These are phyloP conservation scores for Nepenthes mirabilis DNA, from an alignment of 148 eudicot genomes.

Conservation along the genomic window DNA sequence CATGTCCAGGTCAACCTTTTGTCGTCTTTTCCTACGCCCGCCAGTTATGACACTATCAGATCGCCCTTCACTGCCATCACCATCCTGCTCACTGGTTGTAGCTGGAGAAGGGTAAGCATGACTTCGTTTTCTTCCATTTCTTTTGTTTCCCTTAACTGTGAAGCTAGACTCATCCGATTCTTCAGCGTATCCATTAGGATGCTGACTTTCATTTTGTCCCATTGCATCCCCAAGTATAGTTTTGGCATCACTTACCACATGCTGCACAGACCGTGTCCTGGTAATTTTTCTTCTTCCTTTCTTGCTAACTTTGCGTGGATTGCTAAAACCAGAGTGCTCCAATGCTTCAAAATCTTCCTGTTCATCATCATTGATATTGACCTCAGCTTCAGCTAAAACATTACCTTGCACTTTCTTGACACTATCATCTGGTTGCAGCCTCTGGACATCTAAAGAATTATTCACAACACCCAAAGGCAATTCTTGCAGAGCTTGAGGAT, in stretches of 20 bases:
- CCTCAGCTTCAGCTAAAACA: constrained; percentile 26
- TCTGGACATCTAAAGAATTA: constrained; percentile 39
- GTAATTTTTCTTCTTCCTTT: constrained; percentile 22
- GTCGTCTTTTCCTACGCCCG: constrained; percentile 58
- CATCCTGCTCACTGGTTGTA: constrained; percentile 39
- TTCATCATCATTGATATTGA: constrained; percentile 17
- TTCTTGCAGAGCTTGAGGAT: constrained; percentile 34
- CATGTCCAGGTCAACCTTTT: constrained; percentile 29
- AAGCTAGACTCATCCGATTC: constrained; percentile 36
- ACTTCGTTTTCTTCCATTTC: constrained; percentile 51
- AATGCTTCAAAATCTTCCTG: constrained; percentile 25
- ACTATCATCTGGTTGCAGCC: constrained; percentile 18
- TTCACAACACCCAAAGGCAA: constrained; percentile 26
- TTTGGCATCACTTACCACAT: constrained; percentile 35
- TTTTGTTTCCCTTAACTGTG: constrained; percentile 21
- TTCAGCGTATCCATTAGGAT: constrained; percentile 43
- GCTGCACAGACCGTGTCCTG: constrained; percentile 36
- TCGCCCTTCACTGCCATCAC: constrained; percentile 45
- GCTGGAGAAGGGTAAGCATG: constrained; percentile 35
- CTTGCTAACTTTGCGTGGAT: constrained; percentile 8
- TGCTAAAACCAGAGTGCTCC: constrained; percentile 12
- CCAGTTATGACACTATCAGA: constrained; percentile 49
- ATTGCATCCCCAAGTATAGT: constrained; percentile 29
- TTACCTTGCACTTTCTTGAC: constrained; percentile 23
- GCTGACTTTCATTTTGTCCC: constrained; percentile 26